Evolutionary conservation across 768 basidiomycete genomes (phyloP), one percentile per base, ranked within the genome.

Genomic region (Trametes villosa): DNA sequence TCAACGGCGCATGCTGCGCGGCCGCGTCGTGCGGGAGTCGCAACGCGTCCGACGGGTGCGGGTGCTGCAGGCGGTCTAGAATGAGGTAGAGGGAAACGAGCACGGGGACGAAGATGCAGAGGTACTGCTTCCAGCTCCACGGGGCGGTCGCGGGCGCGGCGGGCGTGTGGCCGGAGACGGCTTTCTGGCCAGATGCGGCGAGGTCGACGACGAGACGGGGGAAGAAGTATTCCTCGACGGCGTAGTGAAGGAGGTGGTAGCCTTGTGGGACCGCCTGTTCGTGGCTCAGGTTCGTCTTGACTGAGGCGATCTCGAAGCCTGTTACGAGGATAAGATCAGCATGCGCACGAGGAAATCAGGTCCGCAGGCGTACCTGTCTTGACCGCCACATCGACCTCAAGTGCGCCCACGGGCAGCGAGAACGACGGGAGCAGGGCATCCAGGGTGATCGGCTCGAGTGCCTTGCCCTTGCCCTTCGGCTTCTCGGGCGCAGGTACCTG

Each of bases 401-500:
- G 73, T 68, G 79, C 78, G 45, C 86, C 86, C 42, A 92, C 76
- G 8, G 89, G 84, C n/a, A 91, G 74, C 4, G 83, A 71, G 67
- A 93, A 93, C n/a, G 84, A 83, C 9, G 91, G 91, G 44, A 93
- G 70, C 45, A 88, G 74, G 20, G 91, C 71, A 62, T 83, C 73
- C 18, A 86, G 55, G 3, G 26, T 53, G 2, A 59, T 54, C 27
- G 68, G 61, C 3, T 65, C 65, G 51, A 68, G 70, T 26, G 72
- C 70, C 27, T 64, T 72, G 46, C 62, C 65, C 60, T 74, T 80
- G 56, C 66, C 74, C 63, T 79, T 84, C 40, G 74, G 71, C 64
- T 73, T 77, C 44, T 40, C 53, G 8, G n/a, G 24, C 18, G 4
- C 3, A 2, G 31, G 56, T 31, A 54, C 27, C 42, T 57, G 55